These are phyloP conservation scores for Pleurostoma richardsiae DNA, from an alignment of 2,329 filamentous ascomycete genomes.

Conservation along the genomic window DNA sequence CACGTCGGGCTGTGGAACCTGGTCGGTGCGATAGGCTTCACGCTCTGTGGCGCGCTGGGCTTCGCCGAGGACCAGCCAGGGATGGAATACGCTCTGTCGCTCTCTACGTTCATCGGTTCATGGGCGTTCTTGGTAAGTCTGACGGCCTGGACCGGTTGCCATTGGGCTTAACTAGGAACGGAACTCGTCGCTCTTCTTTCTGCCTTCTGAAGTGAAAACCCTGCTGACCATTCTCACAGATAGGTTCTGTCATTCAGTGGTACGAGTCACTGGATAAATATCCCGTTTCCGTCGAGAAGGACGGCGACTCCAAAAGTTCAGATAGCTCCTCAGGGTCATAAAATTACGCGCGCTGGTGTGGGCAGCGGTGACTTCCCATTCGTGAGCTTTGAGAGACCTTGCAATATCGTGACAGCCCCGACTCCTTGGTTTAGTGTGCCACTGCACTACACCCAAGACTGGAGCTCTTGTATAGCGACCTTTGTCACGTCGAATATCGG, in stretches of 20 bases:
- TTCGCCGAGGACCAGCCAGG: conserved; percentile 33
- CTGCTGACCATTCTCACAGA: conserved; percentile 8
- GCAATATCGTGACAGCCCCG: too few relatives aligned
- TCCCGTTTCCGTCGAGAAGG: conserved; percentile 15
- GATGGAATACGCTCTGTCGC: conserved; percentile 38
- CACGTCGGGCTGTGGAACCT: conserved; percentile 64
- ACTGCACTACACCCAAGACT: too few relatives aligned
- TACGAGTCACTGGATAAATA: conserved; percentile 26
- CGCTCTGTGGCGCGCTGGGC: conserved; percentile 52
- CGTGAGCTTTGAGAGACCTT: too few relatives aligned
- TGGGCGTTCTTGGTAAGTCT: conserved; percentile 39
- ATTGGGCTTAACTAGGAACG: background rate
- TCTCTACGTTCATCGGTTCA: conserved; percentile 44
- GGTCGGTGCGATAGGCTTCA: conserved; percentile 59
- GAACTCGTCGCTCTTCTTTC: conserved; percentile 1
- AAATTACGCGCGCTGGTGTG: background rate
- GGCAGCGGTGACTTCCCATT: too few relatives aligned
- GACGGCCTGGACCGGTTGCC: background rate
- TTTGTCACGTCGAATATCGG: too few relatives aligned
- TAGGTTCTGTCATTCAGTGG: conserved; percentile 23
- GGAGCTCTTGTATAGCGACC: too few relatives aligned
- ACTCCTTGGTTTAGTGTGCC: too few relatives aligned
- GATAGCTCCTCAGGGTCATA: background rate
- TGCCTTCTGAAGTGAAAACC: background rate
- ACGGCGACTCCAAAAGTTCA: conserved; percentile 1